A percentile compares a stretch with the other conserved stretches of the same genome.
Conservation (phyloP, 805 yeast species). For the Cyberlindnera euphorbiiphila region DNA sequence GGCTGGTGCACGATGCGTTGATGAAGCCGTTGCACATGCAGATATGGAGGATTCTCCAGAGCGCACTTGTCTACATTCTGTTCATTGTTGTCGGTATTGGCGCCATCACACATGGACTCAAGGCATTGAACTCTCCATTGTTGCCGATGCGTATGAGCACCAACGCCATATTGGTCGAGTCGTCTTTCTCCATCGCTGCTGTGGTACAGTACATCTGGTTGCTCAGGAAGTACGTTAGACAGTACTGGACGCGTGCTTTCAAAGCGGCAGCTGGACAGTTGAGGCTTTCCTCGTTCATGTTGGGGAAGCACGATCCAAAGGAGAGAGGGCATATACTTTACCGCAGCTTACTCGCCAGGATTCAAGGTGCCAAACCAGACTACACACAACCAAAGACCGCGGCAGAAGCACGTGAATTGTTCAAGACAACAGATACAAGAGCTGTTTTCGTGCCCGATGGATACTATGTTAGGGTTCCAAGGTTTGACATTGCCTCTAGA, state of each 20-base stretch:
- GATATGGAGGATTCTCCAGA: constrained; percentile 63
- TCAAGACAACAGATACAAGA: constrained; percentile 36
- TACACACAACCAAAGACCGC: constrained; percentile 52
- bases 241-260: constrained; percentile 63
- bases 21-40: constrained; percentile 73
- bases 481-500: constrained; percentile 69
- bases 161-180: neutral
- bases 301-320: constrained; percentile 54
- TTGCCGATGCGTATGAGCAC: constrained; percentile 18
- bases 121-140: constrained; percentile 16
- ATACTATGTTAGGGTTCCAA: constrained; percentile 79
- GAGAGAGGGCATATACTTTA: constrained; percentile 71
- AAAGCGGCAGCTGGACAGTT: constrained; percentile 48
- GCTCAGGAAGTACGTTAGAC: constrained; percentile 36
- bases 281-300: constrained; percentile 78
- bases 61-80: constrained; percentile 69
- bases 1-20: constrained; percentile 82
- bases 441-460: constrained; percentile 82
- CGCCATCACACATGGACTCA: constrained; percentile 25
- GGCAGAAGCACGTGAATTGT: constrained; percentile 40
- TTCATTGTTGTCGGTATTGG: constrained; percentile 79
- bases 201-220: constrained; percentile 6
- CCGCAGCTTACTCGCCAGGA: constrained; percentile 42
- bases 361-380: constrained; percentile 47
- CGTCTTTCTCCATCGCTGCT: neutral